These are phyloP conservation scores for Heliocybe sulcata DNA, from an alignment of 1,284 basidiomycete species.

Conservation along the genomic window DNA sequence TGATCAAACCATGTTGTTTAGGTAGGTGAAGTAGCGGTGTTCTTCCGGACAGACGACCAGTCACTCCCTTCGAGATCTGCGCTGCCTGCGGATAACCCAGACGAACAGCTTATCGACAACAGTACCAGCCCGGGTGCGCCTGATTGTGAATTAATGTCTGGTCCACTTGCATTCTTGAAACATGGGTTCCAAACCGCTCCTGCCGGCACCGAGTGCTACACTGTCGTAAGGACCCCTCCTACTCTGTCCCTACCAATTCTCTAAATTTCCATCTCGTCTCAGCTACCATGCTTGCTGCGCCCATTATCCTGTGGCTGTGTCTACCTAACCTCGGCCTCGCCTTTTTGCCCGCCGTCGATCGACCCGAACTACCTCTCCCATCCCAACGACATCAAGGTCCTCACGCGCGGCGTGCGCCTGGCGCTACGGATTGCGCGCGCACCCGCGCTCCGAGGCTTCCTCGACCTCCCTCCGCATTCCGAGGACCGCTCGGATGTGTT, in stretches of 20 bases:
- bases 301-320: constrained; percentile 36
- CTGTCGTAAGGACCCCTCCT: constrained; percentile 20
- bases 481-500: constrained; percentile 17
- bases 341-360: constrained; percentile 33
- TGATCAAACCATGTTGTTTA: constrained; percentile 16
- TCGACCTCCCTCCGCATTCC: constrained; percentile 29
- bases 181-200: constrained; percentile 13
- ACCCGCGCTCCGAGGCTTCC: constrained; percentile 36
- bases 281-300: constrained; percentile 10
- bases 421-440: constrained; percentile 41
- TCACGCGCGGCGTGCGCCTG: constrained; percentile 46
- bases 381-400: constrained; percentile 44
- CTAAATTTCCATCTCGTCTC: neutral
- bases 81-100: constrained; percentile 9
- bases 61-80: constrained; percentile 32
- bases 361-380: constrained; percentile 48
- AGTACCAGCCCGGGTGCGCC: constrained; percentile 50
- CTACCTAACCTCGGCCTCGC: constrained; percentile 29
- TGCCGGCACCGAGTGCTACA: constrained; percentile 18
- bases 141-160: constrained; percentile 53
- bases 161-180: constrained; percentile 36
- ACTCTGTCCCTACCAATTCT: too few relatives aligned
- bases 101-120: constrained; percentile 33
- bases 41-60: constrained; percentile 47
- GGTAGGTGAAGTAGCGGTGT: constrained; percentile 52